These are phyloP conservation scores for Vigna mungo DNA, from an alignment of 306 rosid species.

Conservation along the genomic window DNA sequence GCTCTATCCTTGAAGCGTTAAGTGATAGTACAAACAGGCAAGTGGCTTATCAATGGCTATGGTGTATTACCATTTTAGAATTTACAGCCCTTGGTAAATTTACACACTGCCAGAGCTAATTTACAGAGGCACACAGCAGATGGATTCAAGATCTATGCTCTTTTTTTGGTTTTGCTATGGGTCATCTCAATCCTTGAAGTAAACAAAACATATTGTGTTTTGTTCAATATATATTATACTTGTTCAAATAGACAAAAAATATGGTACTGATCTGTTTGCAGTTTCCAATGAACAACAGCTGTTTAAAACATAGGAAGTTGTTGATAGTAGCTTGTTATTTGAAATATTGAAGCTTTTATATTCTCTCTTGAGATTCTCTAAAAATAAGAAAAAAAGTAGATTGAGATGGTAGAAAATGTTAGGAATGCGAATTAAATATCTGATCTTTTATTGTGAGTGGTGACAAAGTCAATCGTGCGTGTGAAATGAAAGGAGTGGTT, in stretches of 20 bases:
- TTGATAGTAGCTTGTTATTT: conserved; percentile 13
- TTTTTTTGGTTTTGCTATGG: background rate
- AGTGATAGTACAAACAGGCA: conserved; percentile 83
- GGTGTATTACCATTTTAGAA: conserved; percentile 9
- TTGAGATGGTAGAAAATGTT: conserved; percentile 32
- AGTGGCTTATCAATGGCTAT: conserved; percentile 42
- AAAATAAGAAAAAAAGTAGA: background rate
- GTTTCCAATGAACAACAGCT: background rate
- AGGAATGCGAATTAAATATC: background rate
- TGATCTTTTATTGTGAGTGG: background rate
- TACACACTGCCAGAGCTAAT: conserved; percentile 30
- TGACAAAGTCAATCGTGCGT: background rate
- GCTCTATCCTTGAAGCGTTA: conserved; percentile 84
- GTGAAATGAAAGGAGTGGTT: background rate
- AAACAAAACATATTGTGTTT: background rate
- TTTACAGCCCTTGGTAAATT: conserved; percentile 7
- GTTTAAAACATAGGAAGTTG: conserved; percentile 5
- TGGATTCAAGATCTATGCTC: background rate
- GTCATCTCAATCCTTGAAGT: conserved; percentile 1
- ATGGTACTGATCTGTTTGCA: conserved; percentile 1
- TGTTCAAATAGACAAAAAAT: conserved; percentile 19
- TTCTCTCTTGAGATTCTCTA: conserved; percentile 26
- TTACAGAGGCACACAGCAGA: background rate
- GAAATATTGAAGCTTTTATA: background rate
- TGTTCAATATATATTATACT: background rate